phyloP scores from a whole-genome alignment of 2,329 filamentous ascomycete species.

The Aspergillus brasiliensis region DNA sequence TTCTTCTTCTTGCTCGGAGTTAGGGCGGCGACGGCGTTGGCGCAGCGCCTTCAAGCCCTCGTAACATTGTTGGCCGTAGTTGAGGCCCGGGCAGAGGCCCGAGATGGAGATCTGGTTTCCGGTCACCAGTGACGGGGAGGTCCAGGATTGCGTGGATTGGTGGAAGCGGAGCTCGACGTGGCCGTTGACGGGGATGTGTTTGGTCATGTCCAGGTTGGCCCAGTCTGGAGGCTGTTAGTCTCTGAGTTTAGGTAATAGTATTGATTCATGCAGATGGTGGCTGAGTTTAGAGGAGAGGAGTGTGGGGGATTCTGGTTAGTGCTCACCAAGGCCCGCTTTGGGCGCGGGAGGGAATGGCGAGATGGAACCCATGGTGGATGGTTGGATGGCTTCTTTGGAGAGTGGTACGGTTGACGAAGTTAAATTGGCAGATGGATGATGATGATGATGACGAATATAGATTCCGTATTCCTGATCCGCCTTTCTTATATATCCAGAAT shows the following conservation, averaged over 20 bases:
- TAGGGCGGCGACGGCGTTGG: not conserved
- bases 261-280: not conserved
- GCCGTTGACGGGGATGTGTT: not conserved
- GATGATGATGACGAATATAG: not conserved
- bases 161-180: not conserved
- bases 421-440: not conserved
- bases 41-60: not conserved
- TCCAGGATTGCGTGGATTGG: not conserved
- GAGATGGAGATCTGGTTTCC: not conserved
- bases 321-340: not conserved
- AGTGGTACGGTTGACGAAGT: not conserved
- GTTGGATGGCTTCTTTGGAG: not conserved
- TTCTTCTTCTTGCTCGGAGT: not conserved
- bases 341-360: not conserved
- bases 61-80: not conserved
- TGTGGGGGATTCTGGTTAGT: not conserved
- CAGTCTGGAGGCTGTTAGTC: not conserved
- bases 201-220: not conserved
- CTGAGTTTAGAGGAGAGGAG: not conserved
- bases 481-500: not conserved
- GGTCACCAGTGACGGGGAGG: not conserved
- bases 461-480: not conserved
- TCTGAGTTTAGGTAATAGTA: not conserved
- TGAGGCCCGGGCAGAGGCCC: not conserved
- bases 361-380: not conserved